A percentile compares a stretch with the other conserved stretches of the same genome.
Conservation (phyloP, 169 alveolate genomes). For the Eimeria falciformis region DNA sequence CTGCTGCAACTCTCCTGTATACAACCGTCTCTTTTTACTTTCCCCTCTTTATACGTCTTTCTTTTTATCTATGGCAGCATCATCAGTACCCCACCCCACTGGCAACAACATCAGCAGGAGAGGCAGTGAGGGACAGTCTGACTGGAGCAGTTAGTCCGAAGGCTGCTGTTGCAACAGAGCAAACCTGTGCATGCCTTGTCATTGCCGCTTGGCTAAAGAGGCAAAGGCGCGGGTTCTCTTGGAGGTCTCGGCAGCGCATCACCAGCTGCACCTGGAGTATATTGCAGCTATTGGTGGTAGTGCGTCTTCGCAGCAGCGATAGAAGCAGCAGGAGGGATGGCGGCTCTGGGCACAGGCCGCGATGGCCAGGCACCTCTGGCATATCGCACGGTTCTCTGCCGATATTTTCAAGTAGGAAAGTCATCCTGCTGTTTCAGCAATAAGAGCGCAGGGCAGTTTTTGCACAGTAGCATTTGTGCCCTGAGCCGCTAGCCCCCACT, state of each 20-base stretch:
- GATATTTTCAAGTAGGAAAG: not conserved
- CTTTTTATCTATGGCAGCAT: not conserved
- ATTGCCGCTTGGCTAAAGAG: not conserved
- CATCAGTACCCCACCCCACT: not conserved
- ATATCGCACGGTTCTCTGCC: conserved; percentile 6
- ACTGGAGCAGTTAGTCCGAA: not conserved
- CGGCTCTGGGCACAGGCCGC: conserved; percentile 18
- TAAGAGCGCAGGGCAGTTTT: too few relatives aligned
- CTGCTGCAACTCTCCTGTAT: not conserved
- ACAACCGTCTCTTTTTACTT: not conserved
- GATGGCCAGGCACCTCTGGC: conserved; percentile 11
- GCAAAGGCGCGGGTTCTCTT: not conserved
- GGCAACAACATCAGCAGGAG: not conserved
- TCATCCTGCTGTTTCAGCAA: not conserved
- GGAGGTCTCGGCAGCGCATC: not conserved
- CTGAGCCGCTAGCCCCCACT: too few relatives aligned
- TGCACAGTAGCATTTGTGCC: too few relatives aligned
- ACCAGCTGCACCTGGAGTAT: not conserved
- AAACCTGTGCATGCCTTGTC: not conserved
- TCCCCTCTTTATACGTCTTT: not conserved
- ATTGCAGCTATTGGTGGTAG: too few relatives aligned
- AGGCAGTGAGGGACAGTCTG: not conserved
- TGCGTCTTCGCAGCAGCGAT: not conserved
- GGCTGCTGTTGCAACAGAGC: not conserved
- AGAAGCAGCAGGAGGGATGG: conserved; percentile 13